Conservation (phyloP, 2,329 filamentous ascomycete genomes). For the Pseudogymnoascus pannorum region DNA sequence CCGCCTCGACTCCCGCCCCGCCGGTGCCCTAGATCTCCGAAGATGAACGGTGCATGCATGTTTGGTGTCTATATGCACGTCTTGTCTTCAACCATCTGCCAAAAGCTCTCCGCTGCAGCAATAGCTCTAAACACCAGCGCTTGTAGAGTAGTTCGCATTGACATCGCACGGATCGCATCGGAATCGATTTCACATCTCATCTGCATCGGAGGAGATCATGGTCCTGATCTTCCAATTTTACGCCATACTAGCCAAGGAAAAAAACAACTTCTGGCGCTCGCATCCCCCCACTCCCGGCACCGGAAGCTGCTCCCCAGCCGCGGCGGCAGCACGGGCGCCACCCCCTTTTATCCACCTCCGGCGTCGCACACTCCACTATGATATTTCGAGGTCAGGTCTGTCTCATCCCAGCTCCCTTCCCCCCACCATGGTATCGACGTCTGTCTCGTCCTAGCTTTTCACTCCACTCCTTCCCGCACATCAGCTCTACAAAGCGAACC, state of each 20-base stretch:
- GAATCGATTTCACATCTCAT: not conserved
- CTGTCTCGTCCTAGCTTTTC: not conserved
- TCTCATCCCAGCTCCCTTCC: constrained; percentile 1
- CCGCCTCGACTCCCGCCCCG: not conserved
- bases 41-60: constrained; percentile 3
- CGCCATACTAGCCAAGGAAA: not conserved
- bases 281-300: not conserved
- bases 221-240: not conserved
- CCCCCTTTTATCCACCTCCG: not conserved
- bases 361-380: not conserved
- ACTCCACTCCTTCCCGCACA: not conserved
- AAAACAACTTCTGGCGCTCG: not conserved
- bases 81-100: not conserved
- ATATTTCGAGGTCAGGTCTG: not conserved
- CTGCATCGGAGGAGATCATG: not conserved
- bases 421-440: not conserved
- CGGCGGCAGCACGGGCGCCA: not conserved
- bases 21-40: not conserved
- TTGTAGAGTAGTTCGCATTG: constrained; percentile 3
- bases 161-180: not conserved
- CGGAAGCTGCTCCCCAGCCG: not conserved
- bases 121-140: not conserved
- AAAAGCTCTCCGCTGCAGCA: not conserved
- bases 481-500: not conserved
- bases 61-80: not conserved